Conservation (phyloP, 192 early-diverging fungal genomes). For the Coemansia biformis region DNA sequence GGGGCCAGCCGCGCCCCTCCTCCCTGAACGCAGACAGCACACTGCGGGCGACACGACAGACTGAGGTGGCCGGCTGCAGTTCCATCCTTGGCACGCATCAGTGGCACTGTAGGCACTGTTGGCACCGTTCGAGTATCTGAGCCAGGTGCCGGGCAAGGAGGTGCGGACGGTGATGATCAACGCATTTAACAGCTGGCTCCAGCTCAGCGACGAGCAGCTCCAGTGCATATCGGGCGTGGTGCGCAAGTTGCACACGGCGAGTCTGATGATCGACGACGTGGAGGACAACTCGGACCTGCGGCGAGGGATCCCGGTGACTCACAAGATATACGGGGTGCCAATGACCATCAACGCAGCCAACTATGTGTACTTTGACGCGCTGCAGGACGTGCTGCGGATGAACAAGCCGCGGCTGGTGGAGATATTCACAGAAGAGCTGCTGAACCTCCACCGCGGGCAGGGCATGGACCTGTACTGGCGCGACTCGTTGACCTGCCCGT, state of each 20-base stretch:
- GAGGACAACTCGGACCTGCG: slow-evolving; percentile 88
- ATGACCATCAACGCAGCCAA: slow-evolving; percentile 95
- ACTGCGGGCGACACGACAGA: too few relatives aligned
- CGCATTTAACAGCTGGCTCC: slow-evolving; percentile 87
- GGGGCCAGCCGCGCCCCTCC: too few relatives aligned
- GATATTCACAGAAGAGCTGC: slow-evolving; percentile 88
- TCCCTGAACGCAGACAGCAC: too few relatives aligned
- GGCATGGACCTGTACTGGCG: slow-evolving; percentile 98
- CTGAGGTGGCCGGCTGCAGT: too few relatives aligned
- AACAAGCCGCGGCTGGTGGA: slow-evolving; percentile 63
- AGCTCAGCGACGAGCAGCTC: slow-evolving; percentile 64
- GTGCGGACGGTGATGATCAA: slow-evolving; percentile 86
- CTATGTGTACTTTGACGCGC: slow-evolving; percentile 92
- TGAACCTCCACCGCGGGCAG: slow-evolving; percentile 91
- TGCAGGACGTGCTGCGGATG: slow-evolving; percentile 66
- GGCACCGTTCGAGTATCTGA: slow-evolving; percentile 90
- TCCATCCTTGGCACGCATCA: too few relatives aligned
- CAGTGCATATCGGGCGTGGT: slow-evolving; percentile 71
- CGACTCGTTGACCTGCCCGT: slow-evolving; percentile 84
- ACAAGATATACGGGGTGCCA: slow-evolving; percentile 91
- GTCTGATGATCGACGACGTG: slow-evolving; percentile 95
- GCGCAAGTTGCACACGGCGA: slow-evolving; percentile 93
- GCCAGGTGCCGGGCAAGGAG: slow-evolving; percentile 84
- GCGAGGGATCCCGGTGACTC: slow-evolving; percentile 87
- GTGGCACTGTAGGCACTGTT: slow-evolving; percentile 77